phyloP scores from a whole-genome alignment of 208 protist genomes.

The Blastocrithidia nonstop region DNA sequence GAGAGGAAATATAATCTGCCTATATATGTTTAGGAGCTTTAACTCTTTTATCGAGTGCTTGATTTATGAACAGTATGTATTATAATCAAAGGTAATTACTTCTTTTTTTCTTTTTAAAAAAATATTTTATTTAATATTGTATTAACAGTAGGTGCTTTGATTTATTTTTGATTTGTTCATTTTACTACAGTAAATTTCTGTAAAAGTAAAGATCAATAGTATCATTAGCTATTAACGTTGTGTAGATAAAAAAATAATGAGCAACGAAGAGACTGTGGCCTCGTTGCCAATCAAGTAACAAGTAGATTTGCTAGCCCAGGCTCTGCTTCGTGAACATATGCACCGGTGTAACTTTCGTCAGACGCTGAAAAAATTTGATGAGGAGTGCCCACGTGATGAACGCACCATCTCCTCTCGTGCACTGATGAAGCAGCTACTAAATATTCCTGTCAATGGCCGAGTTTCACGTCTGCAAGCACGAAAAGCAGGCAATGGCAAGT shows the following conservation, averaged over 20 bases:
- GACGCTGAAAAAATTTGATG: slow-evolving; percentile 54
- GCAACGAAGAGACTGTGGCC: slow-evolving; percentile 8
- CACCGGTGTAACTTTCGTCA: slow-evolving; percentile 46
- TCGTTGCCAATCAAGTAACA: slow-evolving; percentile 26
- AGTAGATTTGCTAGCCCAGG: slow-evolving; percentile 54
- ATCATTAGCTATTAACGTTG: slow-evolving; percentile 1
- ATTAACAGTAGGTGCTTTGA: no score
- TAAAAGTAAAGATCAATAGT: neutral
- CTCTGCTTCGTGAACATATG: slow-evolving; percentile 80
- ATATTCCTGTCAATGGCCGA: slow-evolving; percentile 40
- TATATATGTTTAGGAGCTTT: neutral
- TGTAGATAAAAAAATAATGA: slow-evolving; percentile 1
- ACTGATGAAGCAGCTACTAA: slow-evolving; percentile 60
- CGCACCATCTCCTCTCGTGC: slow-evolving; percentile 54
- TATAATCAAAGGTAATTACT: slow-evolving; percentile 1
- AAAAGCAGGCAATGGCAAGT: neutral
- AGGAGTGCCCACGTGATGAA: slow-evolving; percentile 46
- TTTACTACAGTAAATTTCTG: no score
- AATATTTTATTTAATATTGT: neutral
- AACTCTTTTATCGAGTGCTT: neutral
- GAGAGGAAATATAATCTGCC: neutral
- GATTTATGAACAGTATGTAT: neutral
- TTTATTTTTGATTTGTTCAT: no score
- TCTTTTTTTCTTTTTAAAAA: neutral
- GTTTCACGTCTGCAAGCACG: slow-evolving; percentile 18